Base-by-base conservation (phyloP, 139 green algal species). In the Picocystis salinarum region DNA sequence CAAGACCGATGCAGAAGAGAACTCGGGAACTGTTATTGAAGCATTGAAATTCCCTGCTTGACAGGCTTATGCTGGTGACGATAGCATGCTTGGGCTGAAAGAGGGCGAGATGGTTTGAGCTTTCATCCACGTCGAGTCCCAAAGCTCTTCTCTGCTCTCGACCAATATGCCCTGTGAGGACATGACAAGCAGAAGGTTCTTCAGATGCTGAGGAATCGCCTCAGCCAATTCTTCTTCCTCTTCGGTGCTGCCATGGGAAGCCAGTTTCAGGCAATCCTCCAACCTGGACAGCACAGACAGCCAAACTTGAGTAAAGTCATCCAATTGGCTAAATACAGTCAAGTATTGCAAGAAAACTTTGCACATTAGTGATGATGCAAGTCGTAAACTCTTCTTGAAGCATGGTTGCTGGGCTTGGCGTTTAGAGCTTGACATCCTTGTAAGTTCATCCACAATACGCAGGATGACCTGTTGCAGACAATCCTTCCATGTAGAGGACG, bases 111-210 rank as follows among this genome's bases (percentile, higher is more conserved):
- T n/a, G n/a, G n/a, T n/a, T n/a, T n/a, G n/a, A n/a, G n/a, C n/a
- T n/a, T n/a, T n/a, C n/a, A n/a, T n/a, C n/a, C n/a, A n/a, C n/a
- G n/a, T n/a, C n/a, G n/a, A n/a, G n/a, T n/a, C n/a, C n/a, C n/a
- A n/a, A n/a, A n/a, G n/a, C n/a, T n/a, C n/a, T n/a, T n/a, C n/a
- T n/a, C n/a, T n/a, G n/a, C n/a, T n/a, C n/a, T n/a, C n/a, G n/a
- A n/a, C n/a, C n/a, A 81, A 50, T 7, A 86, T 49, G 0, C 59
- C 78, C 11, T 66, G 66, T 3, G 50, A 48, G 15, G 69, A 61
- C 73, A 95, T 73, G 41, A 96, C 83, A 34, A 96, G 66, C 25
- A 94, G 53, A 66, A 94, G 77, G 64, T 95, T 95, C 66, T 96
- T 95, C 9, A 83, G 50, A 20, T 78, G 67, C 56, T 94, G 80